Evolutionary conservation across 2,329 filamentous ascomycete species (phyloP), one percentile per base, ranked within the genome.

Genomic region (Stylonectria norvegica): DNA sequence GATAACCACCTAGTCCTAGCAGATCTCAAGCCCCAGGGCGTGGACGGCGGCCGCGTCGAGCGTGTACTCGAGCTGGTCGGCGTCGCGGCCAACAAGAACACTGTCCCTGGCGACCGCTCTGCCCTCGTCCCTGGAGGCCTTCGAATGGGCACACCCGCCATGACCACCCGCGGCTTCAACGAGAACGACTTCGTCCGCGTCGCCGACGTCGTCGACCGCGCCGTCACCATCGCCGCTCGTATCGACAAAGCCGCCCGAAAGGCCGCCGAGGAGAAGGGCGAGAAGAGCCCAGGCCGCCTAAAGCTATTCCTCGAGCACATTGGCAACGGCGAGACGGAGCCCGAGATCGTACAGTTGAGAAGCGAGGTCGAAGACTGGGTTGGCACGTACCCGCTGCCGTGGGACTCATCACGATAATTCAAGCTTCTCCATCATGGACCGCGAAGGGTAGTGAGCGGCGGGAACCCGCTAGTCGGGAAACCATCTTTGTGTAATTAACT

Each of bases 81-180:
- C 56, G 91, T 97, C 37, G 93, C 93, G n/a, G 86, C 87, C 63
- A 98, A 98, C 77, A 98, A 98, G 78, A 98, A 98, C 72, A 96
- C 93, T 6, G 91, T 96, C 0, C 93, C 93, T 1, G 93, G 91
- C 30, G 93, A 98, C 69, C 88, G 85, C 62, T 95, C 89, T 1
- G 93, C 93, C 1, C 79, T 98, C 60, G 88, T 91, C 50, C 93
- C 93, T 11, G 91, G 91, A 52, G 93, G 93, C 49, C 76, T 98
- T 50, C 85, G 93, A 52, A 90, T 98, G 70, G 93, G 93, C 40
- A 93, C 91, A 1, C 93, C 93, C 0, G 93, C 93, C 54, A 98
- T 98, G 93, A 97, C 93, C 16, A 95, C 89, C 14, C 82, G 93
- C 46, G 93, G 91, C n/a, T 91, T 98, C 65, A 79, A 77, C 53